Evolutionary conservation across 805 yeast species (phyloP).

Genomic region (Priceomyces melissophilus): DNA sequence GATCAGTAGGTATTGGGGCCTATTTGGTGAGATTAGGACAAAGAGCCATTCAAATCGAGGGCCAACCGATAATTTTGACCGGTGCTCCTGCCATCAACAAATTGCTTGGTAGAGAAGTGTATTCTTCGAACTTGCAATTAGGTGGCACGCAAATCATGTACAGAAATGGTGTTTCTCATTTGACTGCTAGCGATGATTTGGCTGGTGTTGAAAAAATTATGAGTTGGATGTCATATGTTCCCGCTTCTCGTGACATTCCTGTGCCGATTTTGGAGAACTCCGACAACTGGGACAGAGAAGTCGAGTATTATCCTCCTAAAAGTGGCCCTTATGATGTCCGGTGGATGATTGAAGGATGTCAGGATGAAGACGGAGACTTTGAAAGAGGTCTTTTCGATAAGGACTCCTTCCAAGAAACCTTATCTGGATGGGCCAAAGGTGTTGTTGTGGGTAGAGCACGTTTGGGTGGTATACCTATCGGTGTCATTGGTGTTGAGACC

Average conservation of each 20-base stretch:
- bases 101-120: constrained; percentile 93
- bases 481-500: constrained; percentile 96
- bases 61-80: constrained; percentile 96
- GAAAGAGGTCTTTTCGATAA: constrained; percentile 90
- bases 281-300: constrained; percentile 92
- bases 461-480: constrained; percentile 97
- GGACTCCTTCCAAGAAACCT: constrained; percentile 91
- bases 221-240: constrained; percentile 94
- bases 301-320: constrained; percentile 73
- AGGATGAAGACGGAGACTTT: constrained; percentile 61
- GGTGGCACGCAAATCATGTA: constrained; percentile 99
- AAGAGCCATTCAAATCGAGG: constrained; percentile 98
- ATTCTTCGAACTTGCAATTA: constrained; percentile 91
- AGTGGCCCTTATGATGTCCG: constrained; percentile 84
- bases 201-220: constrained; percentile 94
- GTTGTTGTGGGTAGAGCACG: constrained; percentile 99
- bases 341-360: constrained; percentile 88
- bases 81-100: constrained; percentile 99
- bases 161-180: constrained; percentile 95
- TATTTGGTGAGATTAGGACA: constrained; percentile 97
- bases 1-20: constrained; percentile 99
- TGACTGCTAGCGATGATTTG: constrained; percentile 94
- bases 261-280: constrained; percentile 82
- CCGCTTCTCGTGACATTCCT: constrained; percentile 84
- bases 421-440: constrained; percentile 98